phyloP scores from a whole-genome alignment of 2,329 filamentous ascomycete species.

The Periconia sp. region DNA sequence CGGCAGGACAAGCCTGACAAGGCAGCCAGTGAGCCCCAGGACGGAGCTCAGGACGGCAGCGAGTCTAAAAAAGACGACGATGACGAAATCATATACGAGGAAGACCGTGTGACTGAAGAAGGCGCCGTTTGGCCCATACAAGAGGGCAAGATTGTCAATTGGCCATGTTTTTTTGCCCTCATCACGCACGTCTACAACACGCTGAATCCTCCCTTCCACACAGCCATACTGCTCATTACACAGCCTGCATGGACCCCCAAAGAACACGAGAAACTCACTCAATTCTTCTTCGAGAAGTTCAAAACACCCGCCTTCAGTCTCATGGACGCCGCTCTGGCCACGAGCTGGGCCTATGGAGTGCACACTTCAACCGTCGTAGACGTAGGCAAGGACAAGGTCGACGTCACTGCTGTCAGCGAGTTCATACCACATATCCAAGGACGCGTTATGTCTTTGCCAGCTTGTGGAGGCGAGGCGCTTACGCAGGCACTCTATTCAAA shows the following conservation, averaged over 20 bases:
- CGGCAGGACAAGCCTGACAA: slow-evolving; percentile 41
- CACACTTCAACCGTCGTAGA: slow-evolving; percentile 86
- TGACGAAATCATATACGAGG: slow-evolving; percentile 75
- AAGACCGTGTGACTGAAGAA: slow-evolving; percentile 85
- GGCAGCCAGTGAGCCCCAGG: slow-evolving; percentile 38
- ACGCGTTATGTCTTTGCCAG: slow-evolving; percentile 64
- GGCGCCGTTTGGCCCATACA: slow-evolving; percentile 86
- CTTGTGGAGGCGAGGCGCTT: slow-evolving; percentile 87
- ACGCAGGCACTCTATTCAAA: slow-evolving; percentile 75
- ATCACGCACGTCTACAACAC: slow-evolving; percentile 90
- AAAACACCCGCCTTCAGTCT: slow-evolving; percentile 91
- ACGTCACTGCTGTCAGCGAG: slow-evolving; percentile 88
- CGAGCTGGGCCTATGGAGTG: slow-evolving; percentile 80
- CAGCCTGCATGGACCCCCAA: slow-evolving; percentile 89
- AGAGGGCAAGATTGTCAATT: slow-evolving; percentile 84
- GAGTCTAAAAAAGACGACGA: slow-evolving; percentile 52
- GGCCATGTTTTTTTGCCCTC: slow-evolving; percentile 91
- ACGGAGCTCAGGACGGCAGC: slow-evolving; percentile 22
- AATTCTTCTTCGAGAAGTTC: slow-evolving; percentile 97
- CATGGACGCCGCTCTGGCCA: slow-evolving; percentile 86
- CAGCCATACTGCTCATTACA: slow-evolving; percentile 87
- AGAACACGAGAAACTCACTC: slow-evolving; percentile 85
- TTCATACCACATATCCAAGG: slow-evolving; percentile 75
- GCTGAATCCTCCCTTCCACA: slow-evolving; percentile 90
- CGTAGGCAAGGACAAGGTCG: slow-evolving; percentile 89